Conservation (phyloP, 257 asterid genomes). For the Solanum raphanifolium region DNA sequence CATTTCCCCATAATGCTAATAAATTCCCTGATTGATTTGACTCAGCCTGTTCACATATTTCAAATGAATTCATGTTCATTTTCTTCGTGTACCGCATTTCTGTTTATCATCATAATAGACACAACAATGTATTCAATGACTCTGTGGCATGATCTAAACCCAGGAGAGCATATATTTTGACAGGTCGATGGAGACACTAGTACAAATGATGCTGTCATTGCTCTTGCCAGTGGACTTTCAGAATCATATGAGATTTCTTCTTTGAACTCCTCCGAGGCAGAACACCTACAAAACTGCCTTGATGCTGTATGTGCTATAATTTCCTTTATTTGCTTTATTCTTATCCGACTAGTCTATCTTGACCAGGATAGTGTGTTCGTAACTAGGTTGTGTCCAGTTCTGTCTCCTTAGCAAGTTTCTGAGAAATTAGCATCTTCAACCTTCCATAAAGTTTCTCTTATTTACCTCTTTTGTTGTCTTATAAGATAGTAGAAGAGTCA, state of each 20-base stretch:
- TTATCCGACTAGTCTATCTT: background rate
- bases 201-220: slow-evolving; percentile 93
- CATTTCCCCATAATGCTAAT: background rate
- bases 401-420: background rate
- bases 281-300: slow-evolving; percentile 80
- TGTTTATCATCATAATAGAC: background rate
- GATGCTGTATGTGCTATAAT: slow-evolving; percentile 60
- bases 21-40: background rate
- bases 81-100: background rate
- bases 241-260: slow-evolving; percentile 70
- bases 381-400: background rate
- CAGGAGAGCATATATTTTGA: slow-evolving; percentile 13
- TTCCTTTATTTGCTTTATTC: background rate
- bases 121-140: background rate
- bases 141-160: background rate
- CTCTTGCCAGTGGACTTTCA: slow-evolving; percentile 97
- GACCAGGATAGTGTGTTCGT: background rate
- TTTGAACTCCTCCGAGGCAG: slow-evolving; percentile 52
- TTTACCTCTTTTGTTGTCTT: background rate
- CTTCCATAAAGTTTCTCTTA: background rate
- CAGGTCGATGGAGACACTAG: slow-evolving; percentile 98
- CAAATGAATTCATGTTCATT: background rate
- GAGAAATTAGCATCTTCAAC: background rate
- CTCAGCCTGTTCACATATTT: background rate
- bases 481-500: background rate